Base-by-base conservation (phyloP, 768 basidiomycete species). In the Auriscalpium microsporum region DNA sequence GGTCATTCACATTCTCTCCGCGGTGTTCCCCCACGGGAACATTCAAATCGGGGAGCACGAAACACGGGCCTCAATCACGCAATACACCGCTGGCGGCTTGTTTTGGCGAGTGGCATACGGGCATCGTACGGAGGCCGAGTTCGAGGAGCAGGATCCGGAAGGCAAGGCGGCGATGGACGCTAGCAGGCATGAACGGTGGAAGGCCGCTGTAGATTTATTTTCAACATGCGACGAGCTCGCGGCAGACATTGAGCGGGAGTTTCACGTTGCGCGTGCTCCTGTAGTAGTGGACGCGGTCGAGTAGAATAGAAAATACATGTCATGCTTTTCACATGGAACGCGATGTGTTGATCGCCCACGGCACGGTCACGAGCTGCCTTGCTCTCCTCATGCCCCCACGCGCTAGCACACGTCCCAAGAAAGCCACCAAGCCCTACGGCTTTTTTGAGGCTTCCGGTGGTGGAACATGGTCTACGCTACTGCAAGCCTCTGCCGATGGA, bases 41-140 rank as follows among this genome's bases (percentile, higher is more conserved):
- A 46, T 37, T 23, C 48, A 33, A n/a, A 48, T 61, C 33, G 56
- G 45, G 44, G 52, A 21, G 2, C 35, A 40, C 8, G 58, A 65
- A 17, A 14, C 1, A 7, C 53, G 56, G 7, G 23, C 14, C 21
- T 59, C 61, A 0, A 53, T 65, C 21, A 60, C 62, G 7, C 58
- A 59, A 35, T 65, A 65, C 48, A 54, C 58, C 1, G 52, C 62
- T 0, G 64, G 62, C 1, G 53, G 52, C 0, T 21, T 65, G 1
- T 58, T 63, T 35, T 50, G 58, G 10, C 62, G 37, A 44, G 56
- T 60, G 1, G 45, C 51, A 4, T 42, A 47, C 38, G 59, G 56
- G 1, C 57, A 57, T 21, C 48, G 23, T 4, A 44, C 55, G 4
- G 38, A 40, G 38, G 16, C 9, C 10, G 16, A 9, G 38, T 40